Conservation (phyloP, 768 basidiomycete genomes). For the Postia placenta region DNA sequence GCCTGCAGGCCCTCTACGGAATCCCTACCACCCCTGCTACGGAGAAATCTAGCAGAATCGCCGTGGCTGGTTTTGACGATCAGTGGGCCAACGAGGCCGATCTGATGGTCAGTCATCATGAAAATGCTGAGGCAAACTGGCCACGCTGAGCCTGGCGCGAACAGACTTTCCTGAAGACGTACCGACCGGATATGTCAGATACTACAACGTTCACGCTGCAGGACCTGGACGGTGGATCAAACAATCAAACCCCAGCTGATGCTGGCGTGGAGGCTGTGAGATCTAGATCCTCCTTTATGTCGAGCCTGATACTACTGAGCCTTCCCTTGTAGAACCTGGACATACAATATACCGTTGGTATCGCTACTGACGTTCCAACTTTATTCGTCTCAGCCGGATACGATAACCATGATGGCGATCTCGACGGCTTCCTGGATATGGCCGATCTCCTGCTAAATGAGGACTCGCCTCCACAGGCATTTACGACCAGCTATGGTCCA, state of each 20-base stretch:
- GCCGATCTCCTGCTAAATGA: slow-evolving; percentile 19
- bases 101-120: slow-evolving; percentile 12
- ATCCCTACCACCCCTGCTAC: slow-evolving; percentile 29
- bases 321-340: slow-evolving; percentile 24
- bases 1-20: slow-evolving; percentile 29
- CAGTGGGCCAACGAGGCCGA: slow-evolving; percentile 28
- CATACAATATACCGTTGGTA: slow-evolving; percentile 27
- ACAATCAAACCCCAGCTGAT: slow-evolving; percentile 27
- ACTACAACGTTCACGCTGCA: slow-evolving; percentile 15
- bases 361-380: slow-evolving; percentile 25
- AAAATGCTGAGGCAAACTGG: slow-evolving; percentile 26
- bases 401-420: slow-evolving; percentile 16
- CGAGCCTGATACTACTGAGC: slow-evolving; percentile 12
- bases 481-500: slow-evolving; percentile 28
- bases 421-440: slow-evolving; percentile 25
- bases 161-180: slow-evolving; percentile 18
- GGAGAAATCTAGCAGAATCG: slow-evolving; percentile 19
- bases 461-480: slow-evolving; percentile 19
- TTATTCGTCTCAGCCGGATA: slow-evolving; percentile 26
- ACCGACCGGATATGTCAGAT: slow-evolving; percentile 16
- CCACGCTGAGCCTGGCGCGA: not conserved
- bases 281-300: slow-evolving; percentile 25
- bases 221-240: slow-evolving; percentile 21
- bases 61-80: slow-evolving; percentile 26
- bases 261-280: slow-evolving; percentile 23